These are phyloP conservation scores for Kalmusia sp. DNA, from an alignment of 2,329 filamentous ascomycete species.

Conservation along the genomic window DNA sequence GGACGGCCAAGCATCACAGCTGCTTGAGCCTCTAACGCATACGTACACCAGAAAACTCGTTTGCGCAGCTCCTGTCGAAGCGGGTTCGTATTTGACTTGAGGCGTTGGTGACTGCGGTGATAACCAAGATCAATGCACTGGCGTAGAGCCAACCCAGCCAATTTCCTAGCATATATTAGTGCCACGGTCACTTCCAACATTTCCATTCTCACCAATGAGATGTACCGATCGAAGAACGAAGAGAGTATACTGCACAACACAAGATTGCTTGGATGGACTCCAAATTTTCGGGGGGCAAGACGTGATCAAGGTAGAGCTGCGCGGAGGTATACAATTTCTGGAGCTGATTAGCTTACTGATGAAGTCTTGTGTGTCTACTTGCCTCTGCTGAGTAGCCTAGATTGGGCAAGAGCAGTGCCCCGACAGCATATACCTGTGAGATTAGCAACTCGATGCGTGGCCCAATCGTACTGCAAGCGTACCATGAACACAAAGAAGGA, in stretches of 20 bases:
- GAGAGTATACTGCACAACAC: conserved; percentile 35
- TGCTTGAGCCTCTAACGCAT: conserved; percentile 41
- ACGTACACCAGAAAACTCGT: conserved; percentile 21
- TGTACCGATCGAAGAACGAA: conserved; percentile 30
- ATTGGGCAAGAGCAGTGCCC: too few relatives aligned
- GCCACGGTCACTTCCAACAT: too few relatives aligned
- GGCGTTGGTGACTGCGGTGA: conserved; percentile 29
- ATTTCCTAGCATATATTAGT: too few relatives aligned
- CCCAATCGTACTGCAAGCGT: too few relatives aligned
- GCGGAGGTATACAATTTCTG: too few relatives aligned
- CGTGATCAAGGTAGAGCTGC: too few relatives aligned
- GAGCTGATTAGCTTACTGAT: too few relatives aligned
- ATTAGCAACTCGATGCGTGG: too few relatives aligned
- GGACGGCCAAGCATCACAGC: conserved; percentile 42
- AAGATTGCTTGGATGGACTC: conserved; percentile 31
- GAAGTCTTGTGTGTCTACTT: too few relatives aligned
- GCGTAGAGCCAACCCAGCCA: conserved; percentile 42
- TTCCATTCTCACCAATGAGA: conserved; percentile 30
- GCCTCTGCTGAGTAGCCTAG: too few relatives aligned
- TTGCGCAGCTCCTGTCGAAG: not conserved
- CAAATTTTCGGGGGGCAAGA: conserved; percentile 29
- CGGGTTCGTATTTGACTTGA: not conserved
- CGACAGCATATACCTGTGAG: too few relatives aligned
- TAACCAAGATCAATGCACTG: conserved; percentile 47
- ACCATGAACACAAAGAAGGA: conserved; percentile 19